A percentile compares a stretch with the other conserved stretches of the same genome.
Evolutionary conservation across 179 eudicot genomes (phyloP).

Genomic region (Patellifolia procumbens): DNA sequence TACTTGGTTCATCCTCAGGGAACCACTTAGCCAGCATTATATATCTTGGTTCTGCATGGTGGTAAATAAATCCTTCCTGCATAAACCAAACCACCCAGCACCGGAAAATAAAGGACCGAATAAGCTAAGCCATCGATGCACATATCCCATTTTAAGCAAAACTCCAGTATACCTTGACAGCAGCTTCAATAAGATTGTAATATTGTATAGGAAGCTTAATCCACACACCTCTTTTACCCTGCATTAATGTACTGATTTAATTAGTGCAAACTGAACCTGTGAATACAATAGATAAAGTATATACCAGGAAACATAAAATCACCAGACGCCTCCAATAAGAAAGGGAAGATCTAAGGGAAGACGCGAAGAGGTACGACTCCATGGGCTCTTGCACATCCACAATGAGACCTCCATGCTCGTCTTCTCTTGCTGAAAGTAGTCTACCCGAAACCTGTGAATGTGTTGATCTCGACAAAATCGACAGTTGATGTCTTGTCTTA

Average conservation of each 20-base stretch:
- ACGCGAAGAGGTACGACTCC: conserved; percentile 40
- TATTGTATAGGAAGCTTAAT: conserved; percentile 60
- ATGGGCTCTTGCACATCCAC: conserved; percentile 50
- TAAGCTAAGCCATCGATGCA: too few relatives aligned
- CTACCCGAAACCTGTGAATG: not conserved
- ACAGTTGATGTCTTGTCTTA: not conserved
- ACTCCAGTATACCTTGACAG: conserved; percentile 46
- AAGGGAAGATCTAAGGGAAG: conserved; percentile 51
- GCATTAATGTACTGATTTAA: conserved; percentile 8
- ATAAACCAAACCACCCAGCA: not conserved
- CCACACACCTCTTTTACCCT: conserved; percentile 71
- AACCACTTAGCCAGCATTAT: conserved; percentile 68
- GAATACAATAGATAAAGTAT: not conserved
- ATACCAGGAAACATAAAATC: not conserved
- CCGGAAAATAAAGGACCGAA: not conserved
- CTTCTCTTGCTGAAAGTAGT: conserved; percentile 33
- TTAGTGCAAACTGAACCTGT: not conserved
- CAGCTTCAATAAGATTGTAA: conserved; percentile 56
- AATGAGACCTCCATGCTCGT: conserved; percentile 45
- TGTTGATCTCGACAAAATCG: not conserved
- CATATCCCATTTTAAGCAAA: too few relatives aligned
- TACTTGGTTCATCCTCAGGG: conserved; percentile 34
- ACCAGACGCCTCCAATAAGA: conserved; percentile 54
- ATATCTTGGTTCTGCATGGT: conserved; percentile 64
- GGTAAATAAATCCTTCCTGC: conserved; percentile 72